Conservation (phyloP, 306 rosid species). For the Gastrolobium villosum region DNA sequence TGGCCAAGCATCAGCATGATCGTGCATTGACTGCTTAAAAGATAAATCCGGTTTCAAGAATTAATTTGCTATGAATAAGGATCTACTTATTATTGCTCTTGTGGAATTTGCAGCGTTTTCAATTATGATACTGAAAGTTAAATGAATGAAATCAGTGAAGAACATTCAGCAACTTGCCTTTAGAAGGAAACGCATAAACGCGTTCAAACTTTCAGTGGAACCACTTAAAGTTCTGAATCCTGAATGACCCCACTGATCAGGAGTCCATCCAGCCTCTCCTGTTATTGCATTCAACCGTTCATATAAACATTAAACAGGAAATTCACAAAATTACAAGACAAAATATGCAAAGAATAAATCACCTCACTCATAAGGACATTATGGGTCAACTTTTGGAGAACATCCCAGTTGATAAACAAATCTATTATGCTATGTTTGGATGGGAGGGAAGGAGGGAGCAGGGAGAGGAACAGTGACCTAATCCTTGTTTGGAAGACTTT, state of each 20-base stretch:
- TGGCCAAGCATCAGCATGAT: slow-evolving; percentile 96
- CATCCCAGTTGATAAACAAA: slow-evolving; percentile 8
- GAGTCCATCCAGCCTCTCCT: slow-evolving; percentile 98
- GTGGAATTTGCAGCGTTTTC: slow-evolving; percentile 20
- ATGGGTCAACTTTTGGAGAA: slow-evolving; percentile 13
- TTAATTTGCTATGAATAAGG: slow-evolving; percentile 26
- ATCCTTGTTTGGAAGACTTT: background rate
- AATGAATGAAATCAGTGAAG: slow-evolving; percentile 30
- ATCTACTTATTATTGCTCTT: slow-evolving; percentile 6
- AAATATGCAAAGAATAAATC: slow-evolving; percentile 25
- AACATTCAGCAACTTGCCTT: slow-evolving; percentile 67
- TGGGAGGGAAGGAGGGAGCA: slow-evolving; percentile 13
- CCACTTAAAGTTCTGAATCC: slow-evolving; percentile 66
- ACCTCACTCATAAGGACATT: slow-evolving; percentile 22
- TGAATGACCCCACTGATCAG: slow-evolving; percentile 95
- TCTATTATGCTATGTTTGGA: slow-evolving; percentile 12
- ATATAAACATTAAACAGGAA: slow-evolving; percentile 43
- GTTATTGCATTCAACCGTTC: slow-evolving; percentile 54
- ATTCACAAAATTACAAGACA: slow-evolving; percentile 25
- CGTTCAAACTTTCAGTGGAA: slow-evolving; percentile 76
- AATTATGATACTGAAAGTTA: background rate
- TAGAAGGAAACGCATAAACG: slow-evolving; percentile 82
- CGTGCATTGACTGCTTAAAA: slow-evolving; percentile 74
- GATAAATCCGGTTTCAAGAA: slow-evolving; percentile 37
- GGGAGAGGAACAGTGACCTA: slow-evolving; percentile 21